Percentiles rank a stretch among this genome's conserved stretches.
These are phyloP conservation scores for Chlamydomonas reinhardtii DNA, from an alignment of 163 green algal species.

Conservation along the genomic window DNA sequence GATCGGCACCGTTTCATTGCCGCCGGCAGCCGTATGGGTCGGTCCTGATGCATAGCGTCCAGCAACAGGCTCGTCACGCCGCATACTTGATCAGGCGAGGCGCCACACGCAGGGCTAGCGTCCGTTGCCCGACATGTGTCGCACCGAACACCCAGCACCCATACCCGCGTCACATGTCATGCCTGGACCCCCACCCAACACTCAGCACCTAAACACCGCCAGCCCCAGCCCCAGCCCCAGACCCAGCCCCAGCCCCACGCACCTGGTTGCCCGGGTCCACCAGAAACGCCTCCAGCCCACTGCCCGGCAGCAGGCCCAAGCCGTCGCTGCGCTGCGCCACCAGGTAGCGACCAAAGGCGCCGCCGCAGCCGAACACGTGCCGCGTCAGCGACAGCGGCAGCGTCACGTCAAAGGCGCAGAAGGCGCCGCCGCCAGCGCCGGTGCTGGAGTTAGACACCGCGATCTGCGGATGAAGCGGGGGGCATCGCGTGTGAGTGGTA, in stretches of 20 bases:
- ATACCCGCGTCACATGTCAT: no score
- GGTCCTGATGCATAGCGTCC: no score
- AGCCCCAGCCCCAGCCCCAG: no score
- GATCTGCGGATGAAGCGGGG: conserved; percentile 14
- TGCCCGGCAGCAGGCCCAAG: background rate
- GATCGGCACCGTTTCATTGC: no score
- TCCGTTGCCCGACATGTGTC: no score
- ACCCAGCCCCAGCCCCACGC: background rate
- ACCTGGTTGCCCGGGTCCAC: background rate
- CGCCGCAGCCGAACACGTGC: conserved; percentile 17
- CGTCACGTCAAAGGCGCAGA: conserved; percentile 28
- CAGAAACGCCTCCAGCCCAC: background rate
- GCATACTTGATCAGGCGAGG: no score
- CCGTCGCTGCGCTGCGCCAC: background rate
- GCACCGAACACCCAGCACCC: no score
- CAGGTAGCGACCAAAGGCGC: conserved; percentile 23
- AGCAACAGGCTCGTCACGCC: no score
- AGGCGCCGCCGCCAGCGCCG: background rate
- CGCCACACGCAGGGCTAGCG: no score
- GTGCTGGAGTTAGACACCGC: conserved; percentile 12
- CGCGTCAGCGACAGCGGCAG: conserved; percentile 4
- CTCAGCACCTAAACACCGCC: no score
- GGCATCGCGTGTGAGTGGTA: background rate
- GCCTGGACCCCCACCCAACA: no score
- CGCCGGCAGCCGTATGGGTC: no score